Conservation (phyloP, 2,329 filamentous ascomycete genomes). For the Pleoardoris graminearum region DNA sequence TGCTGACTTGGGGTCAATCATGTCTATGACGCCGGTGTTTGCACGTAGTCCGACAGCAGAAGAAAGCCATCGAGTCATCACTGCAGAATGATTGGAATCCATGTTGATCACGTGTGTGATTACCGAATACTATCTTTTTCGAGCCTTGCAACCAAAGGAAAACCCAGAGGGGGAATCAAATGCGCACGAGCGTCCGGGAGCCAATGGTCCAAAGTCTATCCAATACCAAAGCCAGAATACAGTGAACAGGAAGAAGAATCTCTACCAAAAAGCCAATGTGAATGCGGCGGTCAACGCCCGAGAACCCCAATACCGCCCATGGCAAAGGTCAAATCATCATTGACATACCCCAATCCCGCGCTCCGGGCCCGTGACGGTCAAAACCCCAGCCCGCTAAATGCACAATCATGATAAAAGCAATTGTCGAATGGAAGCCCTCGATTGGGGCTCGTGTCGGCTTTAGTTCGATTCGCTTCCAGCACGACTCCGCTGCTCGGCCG, state of each 20-base stretch:
- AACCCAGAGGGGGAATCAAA: not conserved
- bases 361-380: constrained; percentile 4
- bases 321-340: not conserved
- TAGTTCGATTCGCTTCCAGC: constrained; percentile 31
- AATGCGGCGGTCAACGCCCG: constrained; percentile 29
- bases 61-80: not conserved
- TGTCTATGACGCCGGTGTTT: not conserved
- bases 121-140: constrained; percentile 7
- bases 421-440: constrained; percentile 5
- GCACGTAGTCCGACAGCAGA: not conserved
- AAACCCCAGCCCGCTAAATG: constrained; percentile 32
- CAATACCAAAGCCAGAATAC: constrained; percentile 1
- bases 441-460: not conserved
- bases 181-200: constrained; percentile 5
- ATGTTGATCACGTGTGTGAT: constrained; percentile 5
- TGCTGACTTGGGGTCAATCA: not conserved
- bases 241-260: constrained; percentile 16
- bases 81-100: not conserved
- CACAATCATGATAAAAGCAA: constrained; percentile 30
- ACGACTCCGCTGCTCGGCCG: constrained; percentile 28
- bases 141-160: not conserved
- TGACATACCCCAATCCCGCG: constrained; percentile 7
- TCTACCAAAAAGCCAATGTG: constrained; percentile 1
- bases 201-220: constrained; percentile 4
- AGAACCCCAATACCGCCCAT: constrained; percentile 3